Evolutionary conservation across 306 rosid species (phyloP), one percentile per base, ranked within the genome.

Genomic region (Vigna angularis): DNA sequence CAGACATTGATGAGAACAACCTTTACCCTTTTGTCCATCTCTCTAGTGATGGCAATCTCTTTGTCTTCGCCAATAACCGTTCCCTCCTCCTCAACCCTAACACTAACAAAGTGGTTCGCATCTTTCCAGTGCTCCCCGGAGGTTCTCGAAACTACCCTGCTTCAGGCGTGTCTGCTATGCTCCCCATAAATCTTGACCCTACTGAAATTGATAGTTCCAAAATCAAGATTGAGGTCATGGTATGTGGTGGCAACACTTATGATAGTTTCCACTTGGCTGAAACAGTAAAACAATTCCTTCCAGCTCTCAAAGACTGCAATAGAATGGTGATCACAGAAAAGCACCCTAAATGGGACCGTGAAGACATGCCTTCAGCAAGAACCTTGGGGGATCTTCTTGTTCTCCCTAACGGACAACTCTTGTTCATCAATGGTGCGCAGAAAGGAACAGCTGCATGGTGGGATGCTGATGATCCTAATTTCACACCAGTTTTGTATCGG

Each of bases 91-190:
- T 91, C 3, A 34, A 84, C 79, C 88, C 93, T 7, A 36, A 5
- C 2, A 75, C 80, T 48, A 80, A 86, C 86, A 49, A 79, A 6
- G 11, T 88, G 17, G 5, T 96, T 5, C 79, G 87, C 0, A 91
- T 89, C 34, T 89, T 30, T 62, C 97, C 94, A 0, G 56, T 67
- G 56, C 78, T 96, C 17, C 49, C 50, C 0, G 98, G 98, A 0
- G 98, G 98, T 4, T 81, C 97, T 1, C 76, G 99, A 0, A 93
- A 91, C 93, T 96, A 96, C 87, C 98, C 99, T 0, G 90, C 98
- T 1, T 93, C 98, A 0, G 99, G 86, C 20, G 90, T 86, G 94
- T 96, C 98, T 0, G 85, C 84, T 0, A 85, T 96, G 34, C 90
- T 96, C 24, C 99, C 99, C 0, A 38, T 93, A 55, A 75, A 75